Evolutionary conservation across 306 rosid genomes (phyloP).

Genomic region (Quillaja saponaria): DNA sequence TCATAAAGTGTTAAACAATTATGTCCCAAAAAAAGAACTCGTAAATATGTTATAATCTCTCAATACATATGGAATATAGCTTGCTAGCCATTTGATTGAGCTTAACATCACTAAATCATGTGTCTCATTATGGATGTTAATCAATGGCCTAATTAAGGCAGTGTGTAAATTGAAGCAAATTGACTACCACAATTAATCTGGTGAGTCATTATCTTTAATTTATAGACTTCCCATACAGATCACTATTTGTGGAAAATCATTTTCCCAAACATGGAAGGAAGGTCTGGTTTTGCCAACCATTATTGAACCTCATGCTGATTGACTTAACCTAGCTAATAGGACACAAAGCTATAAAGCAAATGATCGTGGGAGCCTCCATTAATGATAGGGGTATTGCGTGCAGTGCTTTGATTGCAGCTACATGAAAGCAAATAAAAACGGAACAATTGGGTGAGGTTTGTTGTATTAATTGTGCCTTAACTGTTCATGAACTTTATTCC

Average conservation of each 20-base stretch:
- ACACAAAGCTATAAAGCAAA: background rate
- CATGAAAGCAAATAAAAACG: background rate
- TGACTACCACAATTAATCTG: background rate
- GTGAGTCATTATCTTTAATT: background rate
- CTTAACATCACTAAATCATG: too few species aligned
- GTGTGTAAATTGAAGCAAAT: background rate
- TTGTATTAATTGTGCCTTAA: too few species aligned
- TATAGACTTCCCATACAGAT: background rate
- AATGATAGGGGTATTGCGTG: slow-evolving; percentile 31
- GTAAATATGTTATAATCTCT: too few species aligned
- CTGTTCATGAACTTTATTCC: slow-evolving; percentile 1
- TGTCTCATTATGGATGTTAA: too few species aligned
- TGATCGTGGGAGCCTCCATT: background rate
- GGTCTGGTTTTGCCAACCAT: background rate
- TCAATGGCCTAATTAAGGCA: too few species aligned
- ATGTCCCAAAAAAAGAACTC: too few species aligned
- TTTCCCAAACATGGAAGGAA: background rate
- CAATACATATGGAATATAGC: too few species aligned
- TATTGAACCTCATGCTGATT: background rate
- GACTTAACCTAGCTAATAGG: slow-evolving; percentile 3
- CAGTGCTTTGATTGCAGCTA: slow-evolving; percentile 17
- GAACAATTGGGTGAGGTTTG: slow-evolving; percentile 12
- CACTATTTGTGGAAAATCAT: background rate
- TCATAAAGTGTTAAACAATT: too few species aligned
- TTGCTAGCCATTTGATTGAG: too few species aligned